Evolutionary conservation across 192 early-diverging fungal species (phyloP).

Genomic region (Coemansia sp.): DNA sequence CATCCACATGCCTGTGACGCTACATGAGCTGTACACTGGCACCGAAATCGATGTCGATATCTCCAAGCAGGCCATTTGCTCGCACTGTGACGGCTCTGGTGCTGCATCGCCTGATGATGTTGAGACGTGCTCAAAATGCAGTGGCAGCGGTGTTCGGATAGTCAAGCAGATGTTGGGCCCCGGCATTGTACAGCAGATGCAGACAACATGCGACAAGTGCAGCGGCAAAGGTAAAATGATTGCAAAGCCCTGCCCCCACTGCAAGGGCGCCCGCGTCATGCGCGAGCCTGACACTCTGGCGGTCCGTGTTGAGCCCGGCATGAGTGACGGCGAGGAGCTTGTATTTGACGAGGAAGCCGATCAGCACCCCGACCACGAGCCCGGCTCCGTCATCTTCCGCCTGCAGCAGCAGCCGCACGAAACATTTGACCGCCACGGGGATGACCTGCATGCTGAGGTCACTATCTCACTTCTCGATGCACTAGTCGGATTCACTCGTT

Average conservation of each 20-base stretch:
- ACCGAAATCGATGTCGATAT: constrained; percentile 84
- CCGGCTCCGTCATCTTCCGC: constrained; percentile 86
- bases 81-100: constrained; percentile 89
- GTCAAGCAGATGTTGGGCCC: constrained; percentile 86
- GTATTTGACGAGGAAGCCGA: constrained; percentile 88
- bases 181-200: constrained; percentile 94
- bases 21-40: constrained; percentile 91
- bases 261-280: constrained; percentile 82
- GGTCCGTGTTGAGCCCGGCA: constrained; percentile 79
- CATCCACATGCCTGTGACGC: constrained; percentile 77
- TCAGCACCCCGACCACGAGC: constrained; percentile 82
- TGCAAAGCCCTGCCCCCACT: constrained; percentile 74
- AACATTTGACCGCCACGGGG: constrained; percentile 72
- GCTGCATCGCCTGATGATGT: constrained; percentile 84
- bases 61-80: constrained; percentile 91
- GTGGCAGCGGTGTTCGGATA: constrained; percentile 77
- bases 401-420: constrained; percentile 69
- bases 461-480: constrained; percentile 76
- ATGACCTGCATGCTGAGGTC: constrained; percentile 74
- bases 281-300: constrained; percentile 79
- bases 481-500: constrained; percentile 75
- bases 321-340: constrained; percentile 70
- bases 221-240: constrained; percentile 88
- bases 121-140: constrained; percentile 74
- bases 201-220: constrained; percentile 87